Evolutionary conservation across 2,329 filamentous ascomycete genomes (phyloP), one percentile per base, ranked within the genome.

Genomic region (Neopestalotiopsis clavispora): DNA sequence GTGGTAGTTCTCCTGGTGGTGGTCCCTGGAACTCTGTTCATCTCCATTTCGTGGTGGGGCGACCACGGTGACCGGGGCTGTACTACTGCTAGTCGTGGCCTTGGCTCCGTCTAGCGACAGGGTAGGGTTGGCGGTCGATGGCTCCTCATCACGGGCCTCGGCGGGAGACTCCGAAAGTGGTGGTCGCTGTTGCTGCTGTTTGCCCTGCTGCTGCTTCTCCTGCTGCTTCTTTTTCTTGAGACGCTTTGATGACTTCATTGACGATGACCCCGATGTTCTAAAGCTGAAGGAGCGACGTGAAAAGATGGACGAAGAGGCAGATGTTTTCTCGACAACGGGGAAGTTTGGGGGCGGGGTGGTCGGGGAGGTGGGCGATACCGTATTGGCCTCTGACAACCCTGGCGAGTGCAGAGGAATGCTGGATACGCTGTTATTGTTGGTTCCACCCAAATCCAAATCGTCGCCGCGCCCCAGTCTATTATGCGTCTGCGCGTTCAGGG

Each of bases 271-370:
- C 6, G 62, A 30, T 20, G 75, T 75, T 40, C 75, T 73, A 34
- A 77, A 69, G 70, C 74, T 76, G 65, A 77, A 76, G 20, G 74
- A 73, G 65, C 75, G 74, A 17, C 75, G 74, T 17, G 68, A 72
- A 66, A 78, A 74, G 58, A 70, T 28, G 9, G 68, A 60, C 2
- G 61, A 60, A 20, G 62, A 52, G 56, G 42, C 42, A 20, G 63
- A 40, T 28, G 72, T 74, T 58, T 60, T 45, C 28, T 73, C 76
- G 23, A 28, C 23, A 28, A 28, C 23, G 17, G 76, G 71, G 67
- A 77, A 78, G 49, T 73, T 72, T 38, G 74, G 69, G 52, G 75
- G 73, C 40, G 77, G 77, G 1, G 77, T 78, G 4, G 69, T 72
- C 49, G 76, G 76, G 13, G 76, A 76, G 58, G 72, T 74, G 65